Percentiles rank a stretch among this genome's conserved stretches.
Conservation (phyloP, 2,329 filamentous ascomycete species). For the Phyllosticta citrichinensis region DNA sequence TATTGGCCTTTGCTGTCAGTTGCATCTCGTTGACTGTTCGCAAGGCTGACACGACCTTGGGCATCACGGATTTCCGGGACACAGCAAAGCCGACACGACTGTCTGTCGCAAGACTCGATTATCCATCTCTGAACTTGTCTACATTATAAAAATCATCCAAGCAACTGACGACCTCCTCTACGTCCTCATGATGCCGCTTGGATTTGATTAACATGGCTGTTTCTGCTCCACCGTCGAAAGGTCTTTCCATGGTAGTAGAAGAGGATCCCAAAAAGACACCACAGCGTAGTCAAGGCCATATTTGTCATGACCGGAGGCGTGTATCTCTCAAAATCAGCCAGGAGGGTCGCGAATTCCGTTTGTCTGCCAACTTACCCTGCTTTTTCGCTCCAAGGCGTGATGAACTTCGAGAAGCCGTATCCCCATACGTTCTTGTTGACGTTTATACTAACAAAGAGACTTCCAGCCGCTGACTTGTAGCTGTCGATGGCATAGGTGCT, state of each 20-base stretch:
- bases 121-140: background rate
- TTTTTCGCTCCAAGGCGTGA: slow-evolving; percentile 42
- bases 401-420: slow-evolving; percentile 49
- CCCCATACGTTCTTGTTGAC: slow-evolving; percentile 57
- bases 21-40: background rate
- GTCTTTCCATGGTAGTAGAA: slow-evolving; percentile 52
- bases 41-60: no score
- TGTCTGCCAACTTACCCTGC: slow-evolving; percentile 27
- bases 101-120: background rate
- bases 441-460: slow-evolving; percentile 50
- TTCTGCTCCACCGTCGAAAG: slow-evolving; percentile 45
- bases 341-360: background rate
- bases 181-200: background rate
- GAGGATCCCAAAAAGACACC: slow-evolving; percentile 43
- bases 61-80: no score
- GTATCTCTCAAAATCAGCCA: slow-evolving; percentile 17
- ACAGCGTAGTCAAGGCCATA: slow-evolving; percentile 43
- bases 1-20: background rate
- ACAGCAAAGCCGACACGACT: no score
- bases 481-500: slow-evolving; percentile 52
- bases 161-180: background rate
- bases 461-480: slow-evolving; percentile 53
- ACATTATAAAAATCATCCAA: no score
- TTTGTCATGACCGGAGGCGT: slow-evolving; percentile 52
- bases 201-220: slow-evolving; percentile 42